Evolutionary conservation across 129 eudicot species (phyloP), one percentile per base, ranked within the genome.

Genomic region (Chrysanthemum lavandulifolium): DNA sequence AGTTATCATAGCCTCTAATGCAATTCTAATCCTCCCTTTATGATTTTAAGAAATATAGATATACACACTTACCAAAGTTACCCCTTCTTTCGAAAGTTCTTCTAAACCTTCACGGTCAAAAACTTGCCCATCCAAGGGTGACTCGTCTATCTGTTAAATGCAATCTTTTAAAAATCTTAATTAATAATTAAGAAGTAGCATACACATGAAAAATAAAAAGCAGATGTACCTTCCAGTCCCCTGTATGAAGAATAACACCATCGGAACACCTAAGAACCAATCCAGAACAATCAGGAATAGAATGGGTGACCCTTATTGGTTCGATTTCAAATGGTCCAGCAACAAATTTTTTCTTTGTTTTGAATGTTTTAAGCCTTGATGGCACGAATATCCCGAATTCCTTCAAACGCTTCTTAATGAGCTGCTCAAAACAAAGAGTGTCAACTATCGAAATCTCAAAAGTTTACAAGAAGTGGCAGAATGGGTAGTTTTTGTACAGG

Each of bases 301-400:
- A 90, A 84, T 94, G 99, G 45, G 99, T 94, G 52, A 94, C 99
- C 73, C 93, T 84, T 33, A 94, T 90, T 33, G 99, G 99, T 80
- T 94, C 99, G 68, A 94, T 85, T 75, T 94, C 99, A 74, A 94
- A 94, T 49, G 99, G 99, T 59, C 99, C 99, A 43, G 97, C 99
- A 61, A 5, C 75, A 43, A 94, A 94, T 81, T 78, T 90, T 72
- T 29, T 88, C 79, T 84, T 87, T 27, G 86, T 90, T 82, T 77
- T 88, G 65, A 94, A 94, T 49, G 84, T 79, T 78, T 94, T 94
- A 65, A 94, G 96, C 82, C 99, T 86, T 25, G 99, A 94, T 48
- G 99, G 96, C 77, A 90, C 83, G 66, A 94, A 90, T 67, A 94
- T 91, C 75, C 99, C 97, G 21, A 88, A 94, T 85, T 94, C 99